phyloP scores from a whole-genome alignment of 108 stramenopile genomes.

The Skeletonema menzelii region DNA sequence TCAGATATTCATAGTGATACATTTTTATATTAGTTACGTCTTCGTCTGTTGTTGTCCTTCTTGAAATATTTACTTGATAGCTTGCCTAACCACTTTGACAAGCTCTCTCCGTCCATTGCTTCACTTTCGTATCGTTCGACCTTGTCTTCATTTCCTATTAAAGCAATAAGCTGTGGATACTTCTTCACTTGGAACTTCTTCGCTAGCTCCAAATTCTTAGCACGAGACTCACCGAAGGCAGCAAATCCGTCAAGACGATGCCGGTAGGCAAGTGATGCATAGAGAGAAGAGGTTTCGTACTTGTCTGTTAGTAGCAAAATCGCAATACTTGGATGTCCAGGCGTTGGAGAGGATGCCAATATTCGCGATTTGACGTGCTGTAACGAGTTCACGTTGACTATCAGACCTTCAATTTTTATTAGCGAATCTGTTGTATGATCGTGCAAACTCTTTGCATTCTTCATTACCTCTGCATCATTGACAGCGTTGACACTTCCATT shows the following conservation, averaged over 20 bases:
- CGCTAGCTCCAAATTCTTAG: conserved; percentile 68
- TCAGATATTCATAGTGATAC: background rate
- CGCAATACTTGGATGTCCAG: conserved; percentile 31
- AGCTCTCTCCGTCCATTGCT: conserved; percentile 21
- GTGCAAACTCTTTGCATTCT: conserved; percentile 57
- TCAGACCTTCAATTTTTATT: conserved; percentile 42
- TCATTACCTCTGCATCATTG: conserved; percentile 6
- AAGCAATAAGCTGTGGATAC: conserved; percentile 65
- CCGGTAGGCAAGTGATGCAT: conserved; percentile 69
- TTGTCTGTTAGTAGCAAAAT: conserved; percentile 76
- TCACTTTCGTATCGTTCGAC: conserved; percentile 22
- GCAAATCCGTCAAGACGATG: conserved; percentile 56
- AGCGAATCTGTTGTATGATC: conserved; percentile 60
- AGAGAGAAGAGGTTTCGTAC: conserved; percentile 77
- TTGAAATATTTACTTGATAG: conserved; percentile 24
- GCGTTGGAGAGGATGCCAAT: conserved; percentile 22
- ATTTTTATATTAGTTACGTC: background rate
- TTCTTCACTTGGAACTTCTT: conserved; percentile 67
- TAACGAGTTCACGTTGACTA: conserved; percentile 68
- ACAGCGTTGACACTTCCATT: conserved; percentile 54
- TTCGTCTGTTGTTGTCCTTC: background rate
- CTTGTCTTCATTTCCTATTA: conserved; percentile 23
- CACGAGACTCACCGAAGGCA: conserved; percentile 73
- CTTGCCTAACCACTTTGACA: conserved; percentile 24
- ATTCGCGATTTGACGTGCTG: conserved; percentile 55